Conservation (phyloP, 2,329 filamentous ascomycete genomes). For the Cladophialophora yegresii region DNA sequence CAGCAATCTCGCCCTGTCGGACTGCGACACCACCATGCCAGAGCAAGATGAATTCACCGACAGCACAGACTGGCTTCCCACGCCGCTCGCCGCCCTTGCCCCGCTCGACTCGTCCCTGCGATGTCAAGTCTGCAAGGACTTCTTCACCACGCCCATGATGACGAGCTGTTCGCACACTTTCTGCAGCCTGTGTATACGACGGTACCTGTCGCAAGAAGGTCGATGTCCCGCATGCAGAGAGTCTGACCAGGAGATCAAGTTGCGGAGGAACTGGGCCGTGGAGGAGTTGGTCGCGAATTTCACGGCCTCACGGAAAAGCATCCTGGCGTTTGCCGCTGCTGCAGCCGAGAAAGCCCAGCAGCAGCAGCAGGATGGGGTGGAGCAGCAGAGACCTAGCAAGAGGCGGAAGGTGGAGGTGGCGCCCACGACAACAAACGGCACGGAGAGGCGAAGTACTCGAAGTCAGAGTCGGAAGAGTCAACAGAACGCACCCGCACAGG, state of each 20-base stretch:
- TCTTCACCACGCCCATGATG: conserved; percentile 91
- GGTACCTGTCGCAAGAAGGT: conserved; percentile 77
- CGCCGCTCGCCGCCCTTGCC: conserved; percentile 48
- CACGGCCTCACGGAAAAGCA: conserved; percentile 60
- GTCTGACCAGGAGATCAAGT: conserved; percentile 76
- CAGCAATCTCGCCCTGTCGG: not conserved
- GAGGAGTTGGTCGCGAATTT: conserved; percentile 85
- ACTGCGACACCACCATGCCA: conserved; percentile 17
- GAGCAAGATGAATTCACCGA: conserved; percentile 40
- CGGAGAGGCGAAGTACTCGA: conserved; percentile 55
- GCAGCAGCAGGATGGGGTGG: conserved; percentile 34
- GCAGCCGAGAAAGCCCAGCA: conserved; percentile 58
- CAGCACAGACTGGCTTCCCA: conserved; percentile 53
- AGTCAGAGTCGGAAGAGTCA: conserved; percentile 50
- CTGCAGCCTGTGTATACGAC: conserved; percentile 91
- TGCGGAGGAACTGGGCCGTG: conserved; percentile 81
- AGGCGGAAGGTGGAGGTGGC: conserved; percentile 33
- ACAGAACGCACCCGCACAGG: conserved; percentile 39
- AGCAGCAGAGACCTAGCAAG: conserved; percentile 39
- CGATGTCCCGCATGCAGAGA: conserved; percentile 84
- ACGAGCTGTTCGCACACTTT: conserved; percentile 95
- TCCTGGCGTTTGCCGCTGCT: conserved; percentile 65
- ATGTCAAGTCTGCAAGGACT: conserved; percentile 98
- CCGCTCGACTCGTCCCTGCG: conserved; percentile 78
- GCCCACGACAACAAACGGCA: conserved; percentile 15